Conservation (phyloP, 371 early-diverging fungal species). For the Mortierella sp. region DNA sequence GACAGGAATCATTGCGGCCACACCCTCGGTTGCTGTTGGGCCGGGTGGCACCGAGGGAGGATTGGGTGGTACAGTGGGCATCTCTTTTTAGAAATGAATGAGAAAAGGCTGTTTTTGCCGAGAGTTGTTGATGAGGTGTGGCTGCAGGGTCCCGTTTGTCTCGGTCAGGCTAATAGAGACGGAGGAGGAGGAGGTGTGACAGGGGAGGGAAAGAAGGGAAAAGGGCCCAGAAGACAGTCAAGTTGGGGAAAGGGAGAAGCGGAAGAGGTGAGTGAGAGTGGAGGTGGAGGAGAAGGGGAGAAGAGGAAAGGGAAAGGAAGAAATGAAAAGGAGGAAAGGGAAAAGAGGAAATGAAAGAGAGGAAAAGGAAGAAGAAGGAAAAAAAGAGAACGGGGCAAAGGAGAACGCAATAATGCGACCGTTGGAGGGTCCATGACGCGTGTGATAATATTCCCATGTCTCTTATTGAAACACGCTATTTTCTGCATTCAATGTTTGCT, state of each 20-base stretch:
- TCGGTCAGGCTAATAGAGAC: background rate
- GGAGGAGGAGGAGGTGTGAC: background rate
- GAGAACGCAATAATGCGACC: background rate
- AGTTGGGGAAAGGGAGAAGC: background rate
- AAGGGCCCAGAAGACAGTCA: background rate
- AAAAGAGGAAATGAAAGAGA: background rate
- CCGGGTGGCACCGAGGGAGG: constrained; percentile 31
- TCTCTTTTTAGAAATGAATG: background rate
- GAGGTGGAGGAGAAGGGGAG: background rate
- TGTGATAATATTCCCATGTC: background rate
- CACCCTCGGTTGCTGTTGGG: constrained; percentile 36
- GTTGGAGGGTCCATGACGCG: background rate
- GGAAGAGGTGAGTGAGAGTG: background rate
- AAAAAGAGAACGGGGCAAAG: background rate
- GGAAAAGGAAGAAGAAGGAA: background rate
- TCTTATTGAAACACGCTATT: background rate
- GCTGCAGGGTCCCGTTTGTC: background rate
- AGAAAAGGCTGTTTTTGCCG: background rate
- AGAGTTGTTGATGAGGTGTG: background rate
- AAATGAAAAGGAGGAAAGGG: background rate
- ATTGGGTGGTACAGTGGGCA: constrained; percentile 29
- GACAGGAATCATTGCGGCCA: constrained; percentile 54
- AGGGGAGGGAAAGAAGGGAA: background rate
- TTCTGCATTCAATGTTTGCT: background rate
- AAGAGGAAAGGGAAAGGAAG: background rate